These are phyloP conservation scores for Trichocomaceae sp. DNA, from an alignment of 2,329 filamentous ascomycete genomes.

Conservation along the genomic window DNA sequence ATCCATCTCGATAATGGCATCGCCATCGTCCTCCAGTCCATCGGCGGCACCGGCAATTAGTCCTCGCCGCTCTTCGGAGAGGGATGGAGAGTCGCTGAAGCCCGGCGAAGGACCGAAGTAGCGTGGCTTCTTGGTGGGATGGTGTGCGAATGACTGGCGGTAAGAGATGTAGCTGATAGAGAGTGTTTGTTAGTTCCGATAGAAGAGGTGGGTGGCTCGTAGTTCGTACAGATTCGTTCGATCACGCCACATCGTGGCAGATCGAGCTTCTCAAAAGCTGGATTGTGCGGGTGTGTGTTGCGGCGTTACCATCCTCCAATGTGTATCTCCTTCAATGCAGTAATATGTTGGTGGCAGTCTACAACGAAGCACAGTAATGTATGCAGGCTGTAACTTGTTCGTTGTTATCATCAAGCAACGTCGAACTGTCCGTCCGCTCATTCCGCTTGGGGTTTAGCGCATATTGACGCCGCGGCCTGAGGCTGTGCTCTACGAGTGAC, in stretches of 20 bases:
- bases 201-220: conserved; percentile 9
- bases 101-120: conserved; percentile 56
- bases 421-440: not conserved
- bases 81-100: conserved; percentile 55
- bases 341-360: not conserved
- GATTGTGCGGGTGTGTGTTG: conserved; percentile 1
- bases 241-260: conserved; percentile 91
- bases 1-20: conserved; percentile 98
- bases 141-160: conserved; percentile 95
- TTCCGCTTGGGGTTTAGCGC: conserved; percentile 12
- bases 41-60: conserved; percentile 71
- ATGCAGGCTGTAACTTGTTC: not conserved
- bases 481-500: too few species aligned
- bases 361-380: too few species aligned
- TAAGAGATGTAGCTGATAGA: conserved; percentile 87
- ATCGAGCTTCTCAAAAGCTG: conserved; percentile 11
- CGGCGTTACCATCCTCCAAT: conserved; percentile 1
- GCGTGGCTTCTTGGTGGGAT: conserved; percentile 77
- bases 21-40: conserved; percentile 69
- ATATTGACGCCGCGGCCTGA: too few species aligned
- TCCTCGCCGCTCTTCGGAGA: conserved; percentile 64
- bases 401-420: conserved; percentile 1
- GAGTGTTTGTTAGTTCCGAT: not conserved
- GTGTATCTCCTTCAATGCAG: not conserved
- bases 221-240: conserved; percentile 90